Base-by-base conservation (phyloP, 1,284 basidiomycete genomes). In the Boletus sp. region DNA sequence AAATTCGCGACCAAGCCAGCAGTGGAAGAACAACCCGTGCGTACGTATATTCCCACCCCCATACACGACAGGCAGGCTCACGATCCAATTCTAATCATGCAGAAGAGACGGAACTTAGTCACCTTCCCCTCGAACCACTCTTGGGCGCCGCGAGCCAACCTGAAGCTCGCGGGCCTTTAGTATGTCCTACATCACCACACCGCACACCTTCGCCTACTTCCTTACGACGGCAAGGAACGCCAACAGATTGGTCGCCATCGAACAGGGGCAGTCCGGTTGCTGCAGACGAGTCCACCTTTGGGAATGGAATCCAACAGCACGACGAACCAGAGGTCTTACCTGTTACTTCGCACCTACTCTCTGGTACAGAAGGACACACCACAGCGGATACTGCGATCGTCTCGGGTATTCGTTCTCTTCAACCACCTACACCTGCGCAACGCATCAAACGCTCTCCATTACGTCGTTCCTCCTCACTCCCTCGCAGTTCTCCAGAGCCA, bases 361-460 rank as follows among this genome's bases (percentile, higher is more conserved):
- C 57, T 20, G 60, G 53, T 31, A 33, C n/a, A 22, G 56, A 55
- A 11, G 51, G 31, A 1, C 51, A 51, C 2, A 2, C 18, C 42
- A 37, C 43, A 13, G 9, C 9, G 12, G 60, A 61, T 51, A 29
- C 46, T 9, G n/a, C 12, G 27, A n/a, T 41, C 3, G 31, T 35
- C 1, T 55, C 58, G 11, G 66, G 65, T 22, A 48, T 50, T 22
- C 39, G 4, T 47, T 70, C 70, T 42, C 54, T 62, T 46, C 72
- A 60, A 43, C 67, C 71, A 24, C 73, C 73, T 44, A 71, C 71
- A 7, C 73, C 73, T 15, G 65, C 73, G 4, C 70, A 73, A 53
- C 65, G 68, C 44, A 52, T 53, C 8, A 62, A 42, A 20, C 51
- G 8, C 12, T 67, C 57, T 11, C 39, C 56, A 24, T 24, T 35